These are phyloP conservation scores for Juglanconis oblonga DNA, from an alignment of 2,329 filamentous ascomycete genomes.

Conservation along the genomic window DNA sequence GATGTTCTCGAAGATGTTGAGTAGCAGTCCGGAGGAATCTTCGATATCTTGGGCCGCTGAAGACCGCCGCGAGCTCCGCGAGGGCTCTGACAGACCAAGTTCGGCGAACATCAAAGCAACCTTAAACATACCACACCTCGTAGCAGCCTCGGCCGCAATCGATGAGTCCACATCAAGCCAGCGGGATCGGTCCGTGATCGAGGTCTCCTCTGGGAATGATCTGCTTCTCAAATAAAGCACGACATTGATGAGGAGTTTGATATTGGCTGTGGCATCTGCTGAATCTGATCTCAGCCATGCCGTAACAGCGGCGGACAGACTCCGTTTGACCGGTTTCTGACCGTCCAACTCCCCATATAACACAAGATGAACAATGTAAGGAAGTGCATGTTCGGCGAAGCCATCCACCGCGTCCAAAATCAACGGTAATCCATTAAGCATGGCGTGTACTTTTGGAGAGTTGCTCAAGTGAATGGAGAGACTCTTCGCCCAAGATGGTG, in stretches of 20 bases:
- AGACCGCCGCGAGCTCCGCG: slow-evolving; percentile 62
- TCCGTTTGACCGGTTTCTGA: slow-evolving; percentile 55
- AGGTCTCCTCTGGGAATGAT: slow-evolving; percentile 68
- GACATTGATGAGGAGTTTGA: slow-evolving; percentile 71
- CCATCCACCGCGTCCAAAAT: slow-evolving; percentile 64
- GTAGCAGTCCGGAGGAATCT: slow-evolving; percentile 65
- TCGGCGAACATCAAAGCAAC: slow-evolving; percentile 83
- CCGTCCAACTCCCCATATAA: slow-evolving; percentile 66
- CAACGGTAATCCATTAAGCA: slow-evolving; percentile 66
- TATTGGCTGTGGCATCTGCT: slow-evolving; percentile 53
- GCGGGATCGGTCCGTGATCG: slow-evolving; percentile 71
- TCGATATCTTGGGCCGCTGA: slow-evolving; percentile 49
- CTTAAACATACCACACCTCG: slow-evolving; percentile 79
- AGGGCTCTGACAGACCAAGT: slow-evolving; percentile 57
- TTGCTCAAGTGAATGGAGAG: slow-evolving; percentile 61
- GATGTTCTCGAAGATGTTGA: slow-evolving; percentile 84
- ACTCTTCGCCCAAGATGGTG: slow-evolving; percentile 57
- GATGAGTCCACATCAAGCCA: slow-evolving; percentile 86
- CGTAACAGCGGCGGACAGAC: slow-evolving; percentile 64
- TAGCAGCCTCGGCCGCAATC: slow-evolving; percentile 67
- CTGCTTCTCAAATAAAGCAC: slow-evolving; percentile 89
- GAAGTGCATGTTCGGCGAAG: slow-evolving; percentile 73
- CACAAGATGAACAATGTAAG: slow-evolving; percentile 81
- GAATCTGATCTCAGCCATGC: slow-evolving; percentile 57
- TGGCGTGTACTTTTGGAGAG: slow-evolving; percentile 58